Evolutionary conservation across 108 stramenopile genomes (phyloP).

Genomic region (Schizochytrium sp.): DNA sequence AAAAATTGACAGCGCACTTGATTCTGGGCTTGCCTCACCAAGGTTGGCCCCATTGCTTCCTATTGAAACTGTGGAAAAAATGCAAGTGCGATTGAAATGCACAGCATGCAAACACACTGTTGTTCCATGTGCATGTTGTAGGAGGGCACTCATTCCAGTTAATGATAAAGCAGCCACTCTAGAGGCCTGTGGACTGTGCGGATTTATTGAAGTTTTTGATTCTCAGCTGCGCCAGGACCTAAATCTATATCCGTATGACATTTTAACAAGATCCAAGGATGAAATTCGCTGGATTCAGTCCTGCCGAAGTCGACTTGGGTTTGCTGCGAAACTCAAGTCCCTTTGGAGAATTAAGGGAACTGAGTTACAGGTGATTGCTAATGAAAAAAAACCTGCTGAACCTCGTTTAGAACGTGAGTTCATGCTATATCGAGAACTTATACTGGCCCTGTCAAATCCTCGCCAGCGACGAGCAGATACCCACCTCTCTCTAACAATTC

Average conservation of each 20-base stretch:
- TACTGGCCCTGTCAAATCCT: background rate
- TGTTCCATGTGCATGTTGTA: background rate
- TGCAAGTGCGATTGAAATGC: too few species aligned
- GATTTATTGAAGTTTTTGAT: background rate
- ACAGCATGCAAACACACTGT: background rate
- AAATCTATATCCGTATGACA: background rate
- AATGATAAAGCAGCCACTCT: background rate
- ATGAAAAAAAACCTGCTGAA: background rate
- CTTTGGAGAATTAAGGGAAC: background rate
- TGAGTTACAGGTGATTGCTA: background rate
- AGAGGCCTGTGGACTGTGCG: conserved; percentile 15
- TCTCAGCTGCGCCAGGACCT: background rate
- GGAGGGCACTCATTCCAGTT: background rate
- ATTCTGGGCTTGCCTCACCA: too few species aligned
- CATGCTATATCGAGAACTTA: background rate
- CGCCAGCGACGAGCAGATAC: background rate
- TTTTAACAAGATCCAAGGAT: background rate
- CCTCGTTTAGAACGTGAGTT: background rate
- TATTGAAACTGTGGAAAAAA: too few species aligned
- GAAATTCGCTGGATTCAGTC: conserved; percentile 28
- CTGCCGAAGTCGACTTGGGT: background rate
- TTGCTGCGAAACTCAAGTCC: background rate
- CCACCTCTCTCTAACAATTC: background rate
- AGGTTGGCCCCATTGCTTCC: too few species aligned
- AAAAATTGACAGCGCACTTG: too few species aligned